A percentile compares a stretch with the other conserved stretches of the same genome.
These are phyloP conservation scores for Trichosporon sp. DNA, from an alignment of 1,284 basidiomycete species.

Conservation along the genomic window DNA sequence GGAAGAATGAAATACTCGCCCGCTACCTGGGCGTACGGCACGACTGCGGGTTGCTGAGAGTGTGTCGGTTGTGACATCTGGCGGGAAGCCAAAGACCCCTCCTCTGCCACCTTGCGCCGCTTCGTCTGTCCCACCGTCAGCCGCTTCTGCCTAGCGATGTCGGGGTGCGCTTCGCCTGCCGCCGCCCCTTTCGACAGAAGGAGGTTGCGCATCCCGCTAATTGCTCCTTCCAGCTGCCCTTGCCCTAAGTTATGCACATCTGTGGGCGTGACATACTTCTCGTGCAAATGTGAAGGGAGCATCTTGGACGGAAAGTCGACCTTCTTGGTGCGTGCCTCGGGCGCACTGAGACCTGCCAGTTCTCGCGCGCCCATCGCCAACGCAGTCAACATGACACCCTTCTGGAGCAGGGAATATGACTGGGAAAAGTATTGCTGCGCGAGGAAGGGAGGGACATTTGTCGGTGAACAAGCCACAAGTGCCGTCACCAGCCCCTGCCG, in stretches of 20 bases:
- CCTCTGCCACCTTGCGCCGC: constrained; percentile 39
- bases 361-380: constrained; percentile 83
- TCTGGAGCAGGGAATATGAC: constrained; percentile 83
- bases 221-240: constrained; percentile 46
- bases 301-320: constrained; percentile 74
- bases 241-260: constrained; percentile 29
- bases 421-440: constrained; percentile 90
- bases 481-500: constrained; percentile 76
- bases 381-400: constrained; percentile 79
- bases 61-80: constrained; percentile 5
- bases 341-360: constrained; percentile 70
- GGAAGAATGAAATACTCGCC: constrained; percentile 85
- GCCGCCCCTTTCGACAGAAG: constrained; percentile 47
- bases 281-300: constrained; percentile 71
- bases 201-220: constrained; percentile 41
- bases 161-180: constrained; percentile 60
- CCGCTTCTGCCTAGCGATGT: constrained; percentile 70
- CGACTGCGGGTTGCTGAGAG: constrained; percentile 35
- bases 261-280: constrained; percentile 63
- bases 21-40: constrained; percentile 70
- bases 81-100: constrained; percentile 31
- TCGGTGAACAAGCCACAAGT: constrained; percentile 75
- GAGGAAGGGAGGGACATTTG: constrained; percentile 76
- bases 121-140: constrained; percentile 64
- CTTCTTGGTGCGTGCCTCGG: constrained; percentile 30